Percentiles rank a stretch among this genome's conserved stretches.
phyloP scores from a whole-genome alignment of 2,329 filamentous ascomycete genomes.

The Apiospora arundinis region DNA sequence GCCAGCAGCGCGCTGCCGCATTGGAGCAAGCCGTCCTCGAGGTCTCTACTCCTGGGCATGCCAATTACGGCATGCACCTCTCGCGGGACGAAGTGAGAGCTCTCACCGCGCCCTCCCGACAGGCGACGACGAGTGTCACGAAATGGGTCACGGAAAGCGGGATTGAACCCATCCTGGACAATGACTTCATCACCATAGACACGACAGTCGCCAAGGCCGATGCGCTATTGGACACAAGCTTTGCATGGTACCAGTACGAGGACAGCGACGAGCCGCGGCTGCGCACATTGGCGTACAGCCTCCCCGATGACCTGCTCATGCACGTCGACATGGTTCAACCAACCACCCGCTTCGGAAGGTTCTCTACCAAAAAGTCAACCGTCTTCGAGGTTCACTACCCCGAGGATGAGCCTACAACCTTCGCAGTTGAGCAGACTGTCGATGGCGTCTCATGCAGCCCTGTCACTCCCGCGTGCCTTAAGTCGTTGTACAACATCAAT shows the following conservation, averaged over 20 bases:
- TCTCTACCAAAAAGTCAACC: constrained; percentile 49
- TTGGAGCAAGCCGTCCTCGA: constrained; percentile 66
- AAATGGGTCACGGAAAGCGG: constrained; percentile 33
- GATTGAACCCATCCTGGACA: constrained; percentile 59
- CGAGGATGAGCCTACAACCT: background rate
- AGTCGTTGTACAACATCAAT: constrained; percentile 55
- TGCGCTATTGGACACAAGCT: constrained; percentile 61
- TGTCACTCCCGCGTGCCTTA: constrained; percentile 56
- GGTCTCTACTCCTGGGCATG: constrained; percentile 65
- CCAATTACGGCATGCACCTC: constrained; percentile 67
- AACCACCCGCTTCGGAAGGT: constrained; percentile 66
- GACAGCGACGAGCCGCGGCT: constrained; percentile 51
- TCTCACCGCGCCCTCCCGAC: constrained; percentile 44
- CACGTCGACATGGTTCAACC: constrained; percentile 70
- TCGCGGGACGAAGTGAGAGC: constrained; percentile 56
- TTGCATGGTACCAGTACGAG: constrained; percentile 60
- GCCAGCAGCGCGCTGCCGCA: constrained; percentile 52
- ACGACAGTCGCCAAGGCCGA: constrained; percentile 59
- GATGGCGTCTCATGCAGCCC: constrained; percentile 26
- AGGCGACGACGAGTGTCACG: constrained; percentile 43
- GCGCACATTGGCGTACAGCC: constrained; percentile 61
- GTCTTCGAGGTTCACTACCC: constrained; percentile 37
- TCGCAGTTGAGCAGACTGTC: background rate
- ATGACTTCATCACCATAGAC: constrained; percentile 64
- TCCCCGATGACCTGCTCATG: constrained; percentile 59